Percentiles rank a stretch among this genome's conserved stretches.
Evolutionary conservation across 129 eudicot genomes (phyloP).

Genomic region (Lactuca sativa): DNA sequence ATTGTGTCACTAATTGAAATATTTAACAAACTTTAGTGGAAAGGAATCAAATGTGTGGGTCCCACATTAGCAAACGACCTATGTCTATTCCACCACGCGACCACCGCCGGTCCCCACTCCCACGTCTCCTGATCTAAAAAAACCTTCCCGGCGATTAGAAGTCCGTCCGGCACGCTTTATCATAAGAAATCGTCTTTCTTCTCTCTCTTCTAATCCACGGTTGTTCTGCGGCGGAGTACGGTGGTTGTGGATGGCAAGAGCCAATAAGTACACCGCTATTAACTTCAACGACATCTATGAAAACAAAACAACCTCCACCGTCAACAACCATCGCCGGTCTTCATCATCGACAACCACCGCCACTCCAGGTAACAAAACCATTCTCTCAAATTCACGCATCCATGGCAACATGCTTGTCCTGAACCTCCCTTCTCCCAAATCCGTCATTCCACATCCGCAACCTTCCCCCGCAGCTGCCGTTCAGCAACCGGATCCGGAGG

Average conservation of each 20-base stretch:
- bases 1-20: not conserved
- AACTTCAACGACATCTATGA: conserved; percentile 79
- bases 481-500: conserved; percentile 26
- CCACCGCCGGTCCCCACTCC: not conserved
- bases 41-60: not conserved
- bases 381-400: conserved; percentile 54
- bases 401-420: conserved; percentile 72
- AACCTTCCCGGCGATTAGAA: not conserved
- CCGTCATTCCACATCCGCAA: conserved; percentile 21
- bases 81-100: not conserved
- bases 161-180: not conserved
- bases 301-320: conserved; percentile 39
- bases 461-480: conserved; percentile 9
- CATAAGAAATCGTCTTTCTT: not conserved
- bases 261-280: conserved; percentile 67
- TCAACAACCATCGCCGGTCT: conserved; percentile 2
- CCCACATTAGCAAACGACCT: not conserved
- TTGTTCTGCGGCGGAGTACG: conserved; percentile 27
- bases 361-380: conserved; percentile 19
- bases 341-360: conserved; percentile 20
- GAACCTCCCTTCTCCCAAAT: conserved; percentile 62
- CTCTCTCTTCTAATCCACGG: not conserved
- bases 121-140: not conserved
- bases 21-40: not conserved
- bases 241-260: conserved; percentile 72